A percentile compares a stretch with the other conserved stretches of the same genome.
Evolutionary conservation across 1,284 basidiomycete species (phyloP).

Genomic region (Leccinum laetum): DNA sequence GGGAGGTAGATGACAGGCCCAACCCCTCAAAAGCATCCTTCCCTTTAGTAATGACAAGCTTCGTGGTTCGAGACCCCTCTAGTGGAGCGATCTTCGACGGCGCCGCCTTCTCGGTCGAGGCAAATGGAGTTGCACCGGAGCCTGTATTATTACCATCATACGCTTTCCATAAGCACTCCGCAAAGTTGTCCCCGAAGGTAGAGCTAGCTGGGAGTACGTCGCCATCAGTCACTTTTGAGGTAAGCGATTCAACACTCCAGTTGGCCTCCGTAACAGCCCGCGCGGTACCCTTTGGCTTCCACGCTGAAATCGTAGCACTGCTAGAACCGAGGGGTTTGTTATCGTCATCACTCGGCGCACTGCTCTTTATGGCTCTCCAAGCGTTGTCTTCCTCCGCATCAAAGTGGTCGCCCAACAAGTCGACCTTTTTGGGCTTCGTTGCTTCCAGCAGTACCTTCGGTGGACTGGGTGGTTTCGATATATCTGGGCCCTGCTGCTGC

Average conservation of each 20-base stretch:
- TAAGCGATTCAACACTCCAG: conserved; percentile 43
- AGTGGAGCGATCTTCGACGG: conserved; percentile 27
- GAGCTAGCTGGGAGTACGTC: conserved; percentile 13
- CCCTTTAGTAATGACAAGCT: conserved; percentile 35
- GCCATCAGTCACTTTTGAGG: conserved; percentile 25
- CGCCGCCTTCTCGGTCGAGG: conserved; percentile 23
- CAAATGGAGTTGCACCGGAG: conserved; percentile 22
- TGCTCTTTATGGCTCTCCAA: conserved; percentile 46
- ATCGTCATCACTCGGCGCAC: conserved; percentile 13
- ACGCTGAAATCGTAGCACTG: conserved; percentile 32
- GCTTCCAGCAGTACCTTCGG: conserved; percentile 29
- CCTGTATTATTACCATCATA: conserved; percentile 35
- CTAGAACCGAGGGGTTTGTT: conserved; percentile 39
- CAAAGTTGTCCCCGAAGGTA: conserved; percentile 56
- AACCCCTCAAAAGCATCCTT: conserved; percentile 80
- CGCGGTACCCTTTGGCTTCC: conserved; percentile 26
- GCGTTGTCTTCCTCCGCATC: conserved; percentile 49
- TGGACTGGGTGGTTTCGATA: conserved; percentile 41
- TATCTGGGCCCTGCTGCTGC: conserved; percentile 34
- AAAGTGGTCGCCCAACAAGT: conserved; percentile 44
- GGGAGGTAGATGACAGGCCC: conserved; percentile 48
- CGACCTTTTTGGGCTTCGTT: conserved; percentile 31
- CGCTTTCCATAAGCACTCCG: conserved; percentile 52
- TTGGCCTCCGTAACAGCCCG: conserved; percentile 38
- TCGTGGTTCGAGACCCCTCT: conserved; percentile 29